Evolutionary conservation across 192 early-diverging fungal species (phyloP), one percentile per base, ranked within the genome.

Genomic region (Backusella tuberculispora): DNA sequence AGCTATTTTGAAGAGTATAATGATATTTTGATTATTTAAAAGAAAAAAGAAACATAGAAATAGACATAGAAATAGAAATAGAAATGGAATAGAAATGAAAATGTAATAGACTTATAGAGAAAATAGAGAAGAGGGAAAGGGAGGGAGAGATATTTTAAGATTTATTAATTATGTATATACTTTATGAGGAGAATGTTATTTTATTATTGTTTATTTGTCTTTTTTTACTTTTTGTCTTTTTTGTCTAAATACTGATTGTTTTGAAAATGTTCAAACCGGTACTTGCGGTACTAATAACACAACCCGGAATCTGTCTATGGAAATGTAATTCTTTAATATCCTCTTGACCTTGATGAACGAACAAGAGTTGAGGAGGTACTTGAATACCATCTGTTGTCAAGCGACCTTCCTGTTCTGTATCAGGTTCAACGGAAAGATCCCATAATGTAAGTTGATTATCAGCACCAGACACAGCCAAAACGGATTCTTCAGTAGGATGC

Each of bases 191-290:
- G 29, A 34, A 34, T 34, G 29, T 34, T 34, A 34, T 34, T 34
- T 34, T 34, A 34, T 34, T 34, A 34, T 34, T 26, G 26, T 50
- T 19, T 60, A 56, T n/a, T 7, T 53, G 50, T 7, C 50, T 19
- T 8, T 6, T 53, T 53, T 53, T 50, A 24, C 26, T 60, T 26
- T 60, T 50, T 60, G 21, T 60, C 12, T 60, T 26, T 60, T 26
- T 60, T 12, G 53, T 50, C 46, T 46, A 60, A 44, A 92, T 86
- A 12, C 91, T 92, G 67, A 99, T 96, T n/a, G 98, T 98, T 83
- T 98, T 98, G 83, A 98, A 98, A 47, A 99, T 87, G 80, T 99
- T 98, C 81, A 98, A 96, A 21, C 98, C 98, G 41, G 92, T 82
- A 64, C 78, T 84, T 17, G 96, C 91, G 63, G 97, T 99, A 50